phyloP scores from a whole-genome alignment of 331 rosid genomes.

The Cydonia oblonga region DNA sequence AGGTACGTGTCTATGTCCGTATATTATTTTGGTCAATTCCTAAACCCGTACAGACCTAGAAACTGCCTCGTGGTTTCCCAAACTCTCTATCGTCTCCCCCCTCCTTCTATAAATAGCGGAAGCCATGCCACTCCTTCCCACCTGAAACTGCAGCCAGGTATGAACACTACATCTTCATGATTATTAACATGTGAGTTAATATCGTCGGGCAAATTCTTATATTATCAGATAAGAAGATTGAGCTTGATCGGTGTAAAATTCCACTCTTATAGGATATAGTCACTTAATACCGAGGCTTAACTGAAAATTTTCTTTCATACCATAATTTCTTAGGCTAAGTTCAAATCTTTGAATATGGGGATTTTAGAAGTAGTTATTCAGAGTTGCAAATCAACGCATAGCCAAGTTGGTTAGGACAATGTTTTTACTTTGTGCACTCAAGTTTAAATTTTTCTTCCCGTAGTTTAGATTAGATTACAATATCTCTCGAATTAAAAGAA shows the following conservation, averaged over 20 bases:
- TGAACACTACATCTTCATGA: neutral
- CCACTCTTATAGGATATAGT: neutral
- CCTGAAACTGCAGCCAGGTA: constrained; percentile 1
- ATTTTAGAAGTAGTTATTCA: neutral
- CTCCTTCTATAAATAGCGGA: neutral
- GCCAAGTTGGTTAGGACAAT: neutral
- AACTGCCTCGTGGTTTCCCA: constrained; percentile 11
- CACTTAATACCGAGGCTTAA: neutral
- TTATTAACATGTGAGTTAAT: neutral
- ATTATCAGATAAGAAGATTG: neutral
- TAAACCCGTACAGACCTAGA: neutral
- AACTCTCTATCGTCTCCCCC: neutral
- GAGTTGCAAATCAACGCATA: neutral
- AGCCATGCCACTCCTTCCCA: neutral
- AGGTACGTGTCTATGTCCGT: neutral
- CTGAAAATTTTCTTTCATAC: too few species aligned
- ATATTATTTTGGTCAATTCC: neutral
- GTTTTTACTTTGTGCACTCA: neutral
- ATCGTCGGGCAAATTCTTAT: neutral
- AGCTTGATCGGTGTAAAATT: neutral
- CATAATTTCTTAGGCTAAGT: neutral
- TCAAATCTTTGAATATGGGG: neutral
- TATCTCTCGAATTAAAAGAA: too few species aligned
- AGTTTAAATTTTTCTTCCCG: accelerated
- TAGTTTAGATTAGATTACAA: too few species aligned